Evolutionary conservation across 805 yeast genomes (phyloP).

Genomic region (Wickerhamiella vanderwaltii): DNA sequence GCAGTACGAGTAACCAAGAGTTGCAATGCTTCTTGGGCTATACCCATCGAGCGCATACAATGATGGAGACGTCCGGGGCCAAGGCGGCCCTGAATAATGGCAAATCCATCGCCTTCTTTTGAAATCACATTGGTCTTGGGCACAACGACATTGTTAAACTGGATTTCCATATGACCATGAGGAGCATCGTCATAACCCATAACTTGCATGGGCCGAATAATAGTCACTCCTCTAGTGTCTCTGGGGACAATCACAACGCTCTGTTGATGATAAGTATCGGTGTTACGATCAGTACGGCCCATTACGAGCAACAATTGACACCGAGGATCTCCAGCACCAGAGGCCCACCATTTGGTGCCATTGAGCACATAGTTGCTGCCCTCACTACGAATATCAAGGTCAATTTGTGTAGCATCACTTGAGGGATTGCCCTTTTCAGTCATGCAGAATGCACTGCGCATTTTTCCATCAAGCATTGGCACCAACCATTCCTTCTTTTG

Average conservation of each 20-base stretch:
- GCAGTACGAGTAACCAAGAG: conserved; percentile 39
- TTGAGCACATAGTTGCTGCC: conserved; percentile 40
- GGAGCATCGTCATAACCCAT: conserved; percentile 60
- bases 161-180: conserved; percentile 56
- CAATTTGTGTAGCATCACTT: conserved; percentile 50
- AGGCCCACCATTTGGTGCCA: conserved; percentile 60
- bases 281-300: conserved; percentile 33
- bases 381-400: conserved; percentile 33
- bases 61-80: conserved; percentile 66
- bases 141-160: conserved; percentile 38
- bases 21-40: conserved; percentile 43
- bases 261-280: conserved; percentile 38
- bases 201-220: conserved; percentile 41
- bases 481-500: conserved; percentile 37
- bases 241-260: conserved; percentile 45
- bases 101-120: conserved; percentile 47
- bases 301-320: conserved; percentile 41
- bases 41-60: conserved; percentile 54
- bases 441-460: conserved; percentile 52
- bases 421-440: conserved; percentile 50
- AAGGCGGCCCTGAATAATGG: conserved; percentile 48
- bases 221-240: conserved; percentile 37
- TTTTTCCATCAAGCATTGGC: conserved; percentile 43
- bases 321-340: conserved; percentile 60
- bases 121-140: conserved; percentile 35